A percentile compares a stretch with the other conserved stretches of the same genome.
phyloP scores from a whole-genome alignment of 2,329 filamentous ascomycete genomes.

The Huntiella savannae region DNA sequence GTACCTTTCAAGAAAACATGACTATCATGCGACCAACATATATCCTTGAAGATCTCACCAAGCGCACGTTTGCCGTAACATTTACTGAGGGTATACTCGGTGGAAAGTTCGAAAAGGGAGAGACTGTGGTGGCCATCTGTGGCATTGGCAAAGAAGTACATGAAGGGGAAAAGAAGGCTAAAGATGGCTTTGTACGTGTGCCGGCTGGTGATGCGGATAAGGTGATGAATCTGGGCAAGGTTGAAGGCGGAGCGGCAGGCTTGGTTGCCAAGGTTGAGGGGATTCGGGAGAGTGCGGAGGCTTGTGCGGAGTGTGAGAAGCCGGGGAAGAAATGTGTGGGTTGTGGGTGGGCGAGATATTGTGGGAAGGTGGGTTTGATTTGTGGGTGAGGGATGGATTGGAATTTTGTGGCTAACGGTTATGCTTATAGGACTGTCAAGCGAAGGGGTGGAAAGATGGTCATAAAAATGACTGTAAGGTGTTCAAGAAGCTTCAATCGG shows the following conservation, averaged over 20 bases:
- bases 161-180: constrained; percentile 14
- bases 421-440: constrained; percentile 12
- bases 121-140: constrained; percentile 19
- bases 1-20: constrained; percentile 27
- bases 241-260: constrained; percentile 9
- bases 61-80: constrained; percentile 25
- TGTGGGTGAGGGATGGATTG: background rate
- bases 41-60: constrained; percentile 23
- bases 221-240: constrained; percentile 19
- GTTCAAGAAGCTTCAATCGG: constrained; percentile 8
- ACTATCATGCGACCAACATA: constrained; percentile 31
- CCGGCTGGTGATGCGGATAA: constrained; percentile 16
- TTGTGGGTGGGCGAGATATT: constrained; percentile 26
- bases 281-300: constrained; percentile 11
- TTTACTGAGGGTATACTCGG: constrained; percentile 20
- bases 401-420: constrained; percentile 2
- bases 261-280: constrained; percentile 17
- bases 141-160: constrained; percentile 12
- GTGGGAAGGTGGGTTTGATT: constrained; percentile 23
- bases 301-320: constrained; percentile 15
- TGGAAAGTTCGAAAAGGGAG: background rate
- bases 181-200: constrained; percentile 22
- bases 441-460: constrained; percentile 12
- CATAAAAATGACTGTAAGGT: constrained; percentile 13
- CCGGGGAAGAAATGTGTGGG: constrained; percentile 23